These are phyloP conservation scores for Monilinia fructicola DNA, from an alignment of 2,329 filamentous ascomycete genomes.

Conservation along the genomic window DNA sequence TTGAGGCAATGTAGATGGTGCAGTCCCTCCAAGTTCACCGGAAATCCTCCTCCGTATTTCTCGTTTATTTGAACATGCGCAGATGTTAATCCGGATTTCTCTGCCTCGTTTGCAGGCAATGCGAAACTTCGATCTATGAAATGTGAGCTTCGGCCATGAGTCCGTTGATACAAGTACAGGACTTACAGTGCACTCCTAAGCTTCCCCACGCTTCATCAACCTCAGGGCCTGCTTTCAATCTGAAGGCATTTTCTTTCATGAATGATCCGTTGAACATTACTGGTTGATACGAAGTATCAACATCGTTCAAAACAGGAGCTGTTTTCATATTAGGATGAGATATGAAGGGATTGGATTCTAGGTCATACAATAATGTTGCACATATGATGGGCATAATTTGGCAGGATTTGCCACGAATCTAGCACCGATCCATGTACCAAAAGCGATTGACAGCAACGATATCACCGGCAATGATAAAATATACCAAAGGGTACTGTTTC, in stretches of 20 bases:
- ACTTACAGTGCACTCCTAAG: slow-evolving; percentile 50
- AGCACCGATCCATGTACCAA: slow-evolving; percentile 25
- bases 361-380: slow-evolving; percentile 27
- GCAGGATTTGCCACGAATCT: slow-evolving; percentile 19
- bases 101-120: slow-evolving; percentile 45
- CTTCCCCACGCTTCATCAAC: slow-evolving; percentile 54
- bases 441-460: slow-evolving; percentile 21
- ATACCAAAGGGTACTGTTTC: slow-evolving; percentile 7
- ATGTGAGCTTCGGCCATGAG: neutral
- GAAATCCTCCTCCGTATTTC: slow-evolving; percentile 53
- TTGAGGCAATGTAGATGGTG: slow-evolving; percentile 55
- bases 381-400: slow-evolving; percentile 25
- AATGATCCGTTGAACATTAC: slow-evolving; percentile 54
- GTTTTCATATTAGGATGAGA: slow-evolving; percentile 17
- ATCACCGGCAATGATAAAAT: slow-evolving; percentile 18
- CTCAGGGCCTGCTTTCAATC: slow-evolving; percentile 47
- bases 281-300: slow-evolving; percentile 45
- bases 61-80: slow-evolving; percentile 53
- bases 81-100: slow-evolving; percentile 45
- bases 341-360: neutral
- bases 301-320: slow-evolving; percentile 44
- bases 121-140: slow-evolving; percentile 41
- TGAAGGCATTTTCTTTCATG: slow-evolving; percentile 52
- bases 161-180: neutral
- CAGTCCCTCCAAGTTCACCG: slow-evolving; percentile 49